Conservation (phyloP, 441 rosid genomes). For the Brassica balearica region DNA sequence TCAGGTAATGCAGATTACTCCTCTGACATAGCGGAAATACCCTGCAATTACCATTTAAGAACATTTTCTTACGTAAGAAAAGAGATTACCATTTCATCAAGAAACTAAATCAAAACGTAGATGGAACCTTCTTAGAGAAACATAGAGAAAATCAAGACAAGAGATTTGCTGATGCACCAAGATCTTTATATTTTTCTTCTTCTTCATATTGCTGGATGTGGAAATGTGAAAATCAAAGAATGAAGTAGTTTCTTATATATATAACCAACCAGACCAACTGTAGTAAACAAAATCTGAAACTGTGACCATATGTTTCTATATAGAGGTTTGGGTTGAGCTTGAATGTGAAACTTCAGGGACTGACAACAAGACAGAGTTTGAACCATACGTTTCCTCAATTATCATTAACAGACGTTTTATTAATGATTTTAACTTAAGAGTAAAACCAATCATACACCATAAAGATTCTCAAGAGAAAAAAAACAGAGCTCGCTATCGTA, state of each 20-base stretch:
- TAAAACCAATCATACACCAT: neutral
- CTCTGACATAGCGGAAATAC: conserved; percentile 70
- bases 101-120: neutral
- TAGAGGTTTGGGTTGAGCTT: no score
- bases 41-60: conserved; percentile 46
- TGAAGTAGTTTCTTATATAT: neutral
- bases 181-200: neutral
- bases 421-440: neutral
- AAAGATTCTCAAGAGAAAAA: neutral
- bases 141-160: neutral
- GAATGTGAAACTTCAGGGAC: no score
- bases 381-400: neutral
- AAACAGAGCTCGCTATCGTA: neutral
- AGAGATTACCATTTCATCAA: neutral
- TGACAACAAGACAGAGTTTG: no score
- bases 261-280: no score
- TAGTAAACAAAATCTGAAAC: no score
- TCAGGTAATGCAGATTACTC: conserved; percentile 50
- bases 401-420: neutral
- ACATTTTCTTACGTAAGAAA: neutral
- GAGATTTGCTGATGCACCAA: neutral
- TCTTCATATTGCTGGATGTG: neutral
- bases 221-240: conserved; percentile 10
- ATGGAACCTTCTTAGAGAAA: neutral
- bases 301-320: no score